Percentiles rank a stretch among this genome's conserved stretches.
Conservation (phyloP, 1,284 basidiomycete genomes). For the Papiliotrema nemorosa region DNA sequence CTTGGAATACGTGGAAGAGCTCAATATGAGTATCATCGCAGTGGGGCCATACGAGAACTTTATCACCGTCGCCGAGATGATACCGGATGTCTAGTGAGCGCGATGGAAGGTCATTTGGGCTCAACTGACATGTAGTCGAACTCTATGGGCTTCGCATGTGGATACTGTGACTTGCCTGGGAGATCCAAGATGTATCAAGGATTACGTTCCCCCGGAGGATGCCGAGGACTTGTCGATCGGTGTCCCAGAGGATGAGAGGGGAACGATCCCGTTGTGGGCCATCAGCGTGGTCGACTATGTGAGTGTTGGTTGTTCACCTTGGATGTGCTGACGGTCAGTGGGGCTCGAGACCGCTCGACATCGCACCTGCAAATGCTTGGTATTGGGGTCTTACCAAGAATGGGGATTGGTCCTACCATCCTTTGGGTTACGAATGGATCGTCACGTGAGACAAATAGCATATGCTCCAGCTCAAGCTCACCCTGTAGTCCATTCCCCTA, state of each 20-base stretch:
- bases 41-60: slow-evolving; percentile 33
- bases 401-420: slow-evolving; percentile 39
- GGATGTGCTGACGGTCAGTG: too few relatives aligned
- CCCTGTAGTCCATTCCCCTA: slow-evolving; percentile 33
- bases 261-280: slow-evolving; percentile 39
- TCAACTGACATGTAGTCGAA: slow-evolving; percentile 12
- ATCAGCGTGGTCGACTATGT: slow-evolving; percentile 40
- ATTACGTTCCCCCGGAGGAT: slow-evolving; percentile 30
- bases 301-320: slow-evolving; percentile 10
- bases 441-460: slow-evolving; percentile 20
- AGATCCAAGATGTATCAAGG: slow-evolving; percentile 41
- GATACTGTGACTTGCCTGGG: slow-evolving; percentile 33
- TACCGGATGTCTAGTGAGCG: slow-evolving; percentile 39
- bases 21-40: slow-evolving; percentile 16
- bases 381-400: slow-evolving; percentile 30
- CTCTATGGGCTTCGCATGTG: slow-evolving; percentile 30
- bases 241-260: slow-evolving; percentile 30
- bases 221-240: slow-evolving; percentile 19
- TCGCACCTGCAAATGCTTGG: slow-evolving; percentile 21
- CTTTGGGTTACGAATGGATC: slow-evolving; percentile 42
- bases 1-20: slow-evolving; percentile 8
- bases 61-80: slow-evolving; percentile 31
- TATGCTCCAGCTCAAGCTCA: slow-evolving; percentile 1
- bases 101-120: background rate
- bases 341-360: slow-evolving; percentile 26